Base-by-base conservation (phyloP, 2,329 filamentous ascomycete genomes). In the Aquanectria penicillioides region DNA sequence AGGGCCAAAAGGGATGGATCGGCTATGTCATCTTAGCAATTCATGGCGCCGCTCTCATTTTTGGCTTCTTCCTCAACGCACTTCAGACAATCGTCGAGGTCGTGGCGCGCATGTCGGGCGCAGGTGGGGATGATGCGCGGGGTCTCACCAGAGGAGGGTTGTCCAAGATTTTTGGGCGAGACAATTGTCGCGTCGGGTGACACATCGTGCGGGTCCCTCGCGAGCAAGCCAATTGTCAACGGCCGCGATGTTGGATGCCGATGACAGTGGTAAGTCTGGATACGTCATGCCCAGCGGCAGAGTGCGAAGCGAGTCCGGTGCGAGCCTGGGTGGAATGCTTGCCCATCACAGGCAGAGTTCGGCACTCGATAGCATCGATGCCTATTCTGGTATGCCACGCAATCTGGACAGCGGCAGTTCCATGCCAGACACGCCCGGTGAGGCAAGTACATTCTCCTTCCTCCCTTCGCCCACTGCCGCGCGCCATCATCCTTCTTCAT, bases 11-110 rank as follows among this genome's bases (percentile, higher is more conserved):
- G 73, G 93, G 94, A 5, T 99, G 95, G 95, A 91, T 98, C 65
- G 95, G 94, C 31, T 99, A 99, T 73, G 87, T 89, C 22, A 96
- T 98, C 55, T 81, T 99, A 43, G 76, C 96, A 23, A 85, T 97
- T 29, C 95, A 99, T 72, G 94, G 86, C 4, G 84, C 89, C 61
- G 92, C 97, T 0, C 79, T 99, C 18, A 83, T 97, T 3, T 92
- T 98, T 68, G 94, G 93, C 2, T 99, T 98, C 79, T 92, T 97
- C 74, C 81, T 99, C 51, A 97, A 97, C 72, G 91, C 95, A 2
- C 74, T 97, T 6, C 93, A 97, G 73, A 97, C 94, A 0, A 83
- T 97, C 36, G 85, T 97, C 34, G 95, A 99, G 75, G 93, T 99
- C 8, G 81, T 89, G 46, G 93, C 94, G 22, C 86, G 94, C 50